Conservation (phyloP, 2,329 filamentous ascomycete genomes). For the Claviceps monticola region DNA sequence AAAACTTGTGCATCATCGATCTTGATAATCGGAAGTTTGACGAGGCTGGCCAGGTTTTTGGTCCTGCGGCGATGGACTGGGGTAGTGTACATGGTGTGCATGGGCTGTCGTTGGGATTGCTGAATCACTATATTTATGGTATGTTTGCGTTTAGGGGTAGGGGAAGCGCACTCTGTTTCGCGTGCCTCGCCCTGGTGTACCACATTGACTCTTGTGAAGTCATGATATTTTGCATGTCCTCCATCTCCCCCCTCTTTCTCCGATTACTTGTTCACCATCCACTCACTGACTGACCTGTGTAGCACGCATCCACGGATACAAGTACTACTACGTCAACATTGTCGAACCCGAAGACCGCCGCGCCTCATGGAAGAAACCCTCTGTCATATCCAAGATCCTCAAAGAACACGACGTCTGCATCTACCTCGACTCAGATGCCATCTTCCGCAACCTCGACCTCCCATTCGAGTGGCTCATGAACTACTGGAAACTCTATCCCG, state of each 20-base stretch:
- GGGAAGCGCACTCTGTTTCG: neutral
- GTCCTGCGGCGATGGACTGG: constrained; percentile 22
- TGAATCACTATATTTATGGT: constrained; percentile 33
- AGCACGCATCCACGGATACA: constrained; percentile 33
- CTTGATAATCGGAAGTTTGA: constrained; percentile 28
- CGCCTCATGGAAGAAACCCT: constrained; percentile 32
- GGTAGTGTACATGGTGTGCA: constrained; percentile 18
- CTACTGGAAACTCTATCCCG: constrained; percentile 28
- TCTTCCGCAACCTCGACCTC: constrained; percentile 28
- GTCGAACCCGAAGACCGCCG: constrained; percentile 25
- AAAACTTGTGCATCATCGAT: constrained; percentile 31
- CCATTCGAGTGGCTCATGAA: constrained; percentile 34
- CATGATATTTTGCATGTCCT: too few species aligned
- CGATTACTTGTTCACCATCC: too few species aligned
- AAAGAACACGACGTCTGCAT: constrained; percentile 28
- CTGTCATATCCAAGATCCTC: constrained; percentile 27
- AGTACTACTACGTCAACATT: constrained; percentile 30
- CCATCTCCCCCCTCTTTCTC: too few species aligned
- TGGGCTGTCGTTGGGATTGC: constrained; percentile 25
- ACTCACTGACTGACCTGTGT: neutral
- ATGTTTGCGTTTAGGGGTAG: constrained; percentile 2
- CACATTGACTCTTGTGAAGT: too few species aligned
- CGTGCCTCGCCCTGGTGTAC: too few species aligned
- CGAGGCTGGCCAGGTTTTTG: constrained; percentile 22
- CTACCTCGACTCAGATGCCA: constrained; percentile 31